Percentiles rank a stretch among this genome's conserved stretches.
phyloP scores from a whole-genome alignment of 1,139 yeast species.

The Suhomyces coccinellae region DNA sequence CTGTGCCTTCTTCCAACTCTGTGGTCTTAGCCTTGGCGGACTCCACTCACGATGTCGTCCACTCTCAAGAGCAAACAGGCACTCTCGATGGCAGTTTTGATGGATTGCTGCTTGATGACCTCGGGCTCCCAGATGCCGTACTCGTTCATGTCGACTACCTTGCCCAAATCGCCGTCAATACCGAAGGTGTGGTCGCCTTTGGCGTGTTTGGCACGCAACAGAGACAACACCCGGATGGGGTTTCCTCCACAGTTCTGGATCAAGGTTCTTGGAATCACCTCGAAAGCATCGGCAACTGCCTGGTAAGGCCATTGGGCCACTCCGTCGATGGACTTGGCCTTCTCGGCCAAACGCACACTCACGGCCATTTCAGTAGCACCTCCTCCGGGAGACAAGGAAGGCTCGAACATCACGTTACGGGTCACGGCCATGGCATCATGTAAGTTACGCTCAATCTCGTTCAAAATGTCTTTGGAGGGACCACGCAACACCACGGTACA shows the following conservation, averaged over 20 bases:
- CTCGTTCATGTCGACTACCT: constrained; percentile 90
- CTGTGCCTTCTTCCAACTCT: neutral
- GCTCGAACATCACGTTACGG: constrained; percentile 92
- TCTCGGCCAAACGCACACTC: constrained; percentile 81
- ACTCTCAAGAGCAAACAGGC: constrained; percentile 93
- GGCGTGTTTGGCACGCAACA: constrained; percentile 94
- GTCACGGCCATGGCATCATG: constrained; percentile 99
- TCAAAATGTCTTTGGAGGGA: constrained; percentile 93
- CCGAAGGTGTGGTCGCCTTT: constrained; percentile 84
- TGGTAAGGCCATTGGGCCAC: constrained; percentile 98
- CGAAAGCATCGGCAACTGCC: constrained; percentile 98
- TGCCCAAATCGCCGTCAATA: constrained; percentile 92
- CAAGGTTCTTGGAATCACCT: constrained; percentile 95
- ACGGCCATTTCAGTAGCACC: constrained; percentile 99
- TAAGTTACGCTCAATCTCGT: constrained; percentile 94
- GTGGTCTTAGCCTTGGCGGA: constrained; percentile 45
- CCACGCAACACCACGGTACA: constrained; percentile 94
- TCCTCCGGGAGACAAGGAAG: constrained; percentile 96
- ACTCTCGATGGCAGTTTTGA: constrained; percentile 95
- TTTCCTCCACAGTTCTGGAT: constrained; percentile 98
- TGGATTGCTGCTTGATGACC: constrained; percentile 93
- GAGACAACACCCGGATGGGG: constrained; percentile 85
- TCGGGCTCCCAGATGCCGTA: constrained; percentile 99
- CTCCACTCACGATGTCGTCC: constrained; percentile 97
- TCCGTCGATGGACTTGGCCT: constrained; percentile 91